Evolutionary conservation across 2,329 filamentous ascomycete species (phyloP), one percentile per base, ranked within the genome.

Genomic region (Phyllosticta capitalensis): DNA sequence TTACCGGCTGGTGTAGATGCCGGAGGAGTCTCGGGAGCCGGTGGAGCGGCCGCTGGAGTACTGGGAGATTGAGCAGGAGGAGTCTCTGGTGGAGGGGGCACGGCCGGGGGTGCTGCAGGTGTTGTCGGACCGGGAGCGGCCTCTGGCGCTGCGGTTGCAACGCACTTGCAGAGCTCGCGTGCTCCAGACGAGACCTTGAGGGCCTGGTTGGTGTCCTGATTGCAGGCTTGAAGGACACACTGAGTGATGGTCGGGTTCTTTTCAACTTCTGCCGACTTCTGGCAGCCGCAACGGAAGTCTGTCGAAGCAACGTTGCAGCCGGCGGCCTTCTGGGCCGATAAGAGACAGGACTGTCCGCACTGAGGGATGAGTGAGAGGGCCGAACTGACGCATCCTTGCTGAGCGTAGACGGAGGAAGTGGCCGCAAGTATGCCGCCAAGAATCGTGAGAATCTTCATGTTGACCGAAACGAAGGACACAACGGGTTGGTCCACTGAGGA

Each of bases 301-400:
- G 58, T 59, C 28, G 54, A 52, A 24, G 19, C 22, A 28, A 59
- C 58, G 17, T 52, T 59, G 53, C 53, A 59, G 12, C 58, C 58
- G 24, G 55, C 49, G 53, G 58, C 24, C 0, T 45, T 52, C 21
- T 59, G 54, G 20, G 58, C 58, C 4, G 58, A 28, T 19, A 59
- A 48, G 24, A 59, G 48, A 24, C 58, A 59, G 14, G 52, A 55
- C 48, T 59, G 58, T 17, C 38, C 58, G 22, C 58, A 59, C 12
- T 52, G 38, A 21, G 58, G 58, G 28, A 55, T 53, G 5, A 59
- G 58, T n/a, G 58, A 52, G 22, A 19, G 20, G 10, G 58, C 57
- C 12, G 58, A 59, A 21, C 38, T 51, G 57, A 59, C 52, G 38
- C 57, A 59, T 22, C 57, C 57, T 21, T 52, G 52, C 26, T 59